Evolutionary conservation across 176 grass and related monocot genomes (phyloP).

Genomic region (Phoenix roebelenii): DNA sequence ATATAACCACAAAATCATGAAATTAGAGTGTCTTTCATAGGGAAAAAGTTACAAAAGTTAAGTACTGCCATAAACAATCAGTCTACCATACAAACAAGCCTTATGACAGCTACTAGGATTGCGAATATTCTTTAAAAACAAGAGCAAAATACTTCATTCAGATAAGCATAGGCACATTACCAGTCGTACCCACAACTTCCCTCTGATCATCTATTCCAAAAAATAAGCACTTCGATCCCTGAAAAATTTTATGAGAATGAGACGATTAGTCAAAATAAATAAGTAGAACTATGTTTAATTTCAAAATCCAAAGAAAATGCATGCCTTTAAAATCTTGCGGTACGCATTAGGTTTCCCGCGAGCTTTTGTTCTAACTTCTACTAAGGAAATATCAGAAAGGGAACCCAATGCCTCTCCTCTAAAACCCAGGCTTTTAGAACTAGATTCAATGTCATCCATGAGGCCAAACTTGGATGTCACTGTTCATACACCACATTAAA

Average conservation of each 20-base stretch:
- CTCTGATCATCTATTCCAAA: slow-evolving; percentile 94
- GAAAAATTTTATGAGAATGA: slow-evolving; percentile 16
- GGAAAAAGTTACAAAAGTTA: no score
- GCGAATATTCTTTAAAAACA: not conserved
- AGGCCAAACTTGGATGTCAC: slow-evolving; percentile 49
- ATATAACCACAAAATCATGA: no score
- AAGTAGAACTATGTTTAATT: slow-evolving; percentile 21
- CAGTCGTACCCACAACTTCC: slow-evolving; percentile 78
- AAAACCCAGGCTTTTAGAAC: slow-evolving; percentile 34
- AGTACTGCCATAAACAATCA: no score
- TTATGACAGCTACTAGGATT: not conserved
- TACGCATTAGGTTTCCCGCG: slow-evolving; percentile 88
- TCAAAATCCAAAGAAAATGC: slow-evolving; percentile 9
- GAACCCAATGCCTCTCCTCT: slow-evolving; percentile 72
- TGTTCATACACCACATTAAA: slow-evolving; percentile 24
- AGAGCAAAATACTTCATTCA: not conserved
- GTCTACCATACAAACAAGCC: not conserved
- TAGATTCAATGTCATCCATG: slow-evolving; percentile 22
- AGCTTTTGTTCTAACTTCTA: slow-evolving; percentile 84
- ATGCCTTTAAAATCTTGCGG: slow-evolving; percentile 93
- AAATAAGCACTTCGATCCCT: slow-evolving; percentile 86
- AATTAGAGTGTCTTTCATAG: no score
- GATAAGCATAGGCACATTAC: slow-evolving; percentile 21
- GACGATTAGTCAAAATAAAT: slow-evolving; percentile 4
- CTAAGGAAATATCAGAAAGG: slow-evolving; percentile 87